Evolutionary conservation across 345 rosid genomes (phyloP), one percentile per base, ranked within the genome.

Genomic region (Corymbia maculata): DNA sequence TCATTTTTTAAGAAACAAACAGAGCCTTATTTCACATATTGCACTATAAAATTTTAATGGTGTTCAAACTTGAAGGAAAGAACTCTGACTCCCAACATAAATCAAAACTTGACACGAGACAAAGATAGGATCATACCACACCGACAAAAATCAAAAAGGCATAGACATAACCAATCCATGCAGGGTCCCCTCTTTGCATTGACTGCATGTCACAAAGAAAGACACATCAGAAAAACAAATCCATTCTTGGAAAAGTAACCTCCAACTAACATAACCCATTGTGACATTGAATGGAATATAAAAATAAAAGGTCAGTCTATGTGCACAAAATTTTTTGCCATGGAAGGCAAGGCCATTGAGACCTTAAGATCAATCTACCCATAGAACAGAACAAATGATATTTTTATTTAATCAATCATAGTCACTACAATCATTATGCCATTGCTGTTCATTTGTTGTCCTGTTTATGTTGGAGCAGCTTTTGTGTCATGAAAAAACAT

Each of bases 121-220:
- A 26, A 55, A 55, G 22, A 55, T 1, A 55, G 61, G 61, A 55
- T 55, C 61, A 21, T 55, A 55, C 61, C 97, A 96, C 99, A 24
- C 97, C 96, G 88, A 92, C 51, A 85, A 97, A 95, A 89, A 97
- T 96, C 59, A 90, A 92, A 95, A 96, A 96, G 89, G 99, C 99
- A 57, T 95, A 96, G 87, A 93, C 51, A 86, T 94, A 96, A 85
- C 99, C 98, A 86, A 95, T 93, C 98, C 97, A 97, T 87, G 98
- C 95, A 84, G 98, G 98, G 89, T 95, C 98, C 55, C 98, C 97
- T 87, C 89, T 93, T 96, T 96, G 98, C 98, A 96, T 96, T 64
- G 99, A 96, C 99, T 97, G 96, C 91, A 94, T 51, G 86, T 14
- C 24, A n/a, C 51, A 68, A 36, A 87, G 88, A 28, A 51, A 52